These are phyloP conservation scores for Alnus glutinosa DNA, from an alignment of 306 rosid genomes.

Conservation along the genomic window DNA sequence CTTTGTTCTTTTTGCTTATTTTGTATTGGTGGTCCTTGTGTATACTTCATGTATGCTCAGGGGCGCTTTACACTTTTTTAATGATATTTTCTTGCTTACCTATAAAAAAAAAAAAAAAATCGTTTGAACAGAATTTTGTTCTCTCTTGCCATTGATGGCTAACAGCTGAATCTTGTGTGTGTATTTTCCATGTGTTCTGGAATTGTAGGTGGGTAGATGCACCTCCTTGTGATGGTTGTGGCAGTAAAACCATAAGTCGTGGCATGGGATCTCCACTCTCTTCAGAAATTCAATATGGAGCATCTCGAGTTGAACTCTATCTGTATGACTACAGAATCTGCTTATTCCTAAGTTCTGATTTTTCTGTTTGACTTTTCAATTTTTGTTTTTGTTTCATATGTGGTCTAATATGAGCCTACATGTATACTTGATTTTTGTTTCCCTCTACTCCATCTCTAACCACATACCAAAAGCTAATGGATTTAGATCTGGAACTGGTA, in stretches of 20 bases:
- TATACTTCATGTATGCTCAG: no score
- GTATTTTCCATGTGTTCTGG: slow-evolving; percentile 19
- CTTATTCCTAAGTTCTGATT: slow-evolving; percentile 17
- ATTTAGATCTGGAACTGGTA: not conserved
- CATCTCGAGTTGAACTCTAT: slow-evolving; percentile 66
- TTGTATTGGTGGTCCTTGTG: no score
- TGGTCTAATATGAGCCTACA: slow-evolving; percentile 10
- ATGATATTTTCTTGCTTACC: no score
- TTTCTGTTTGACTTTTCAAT: slow-evolving; percentile 1
- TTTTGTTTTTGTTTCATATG: slow-evolving; percentile 9
- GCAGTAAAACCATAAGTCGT: slow-evolving; percentile 45
- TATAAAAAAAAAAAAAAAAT: not conserved
- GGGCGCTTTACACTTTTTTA: no score
- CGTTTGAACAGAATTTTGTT: not conserved
- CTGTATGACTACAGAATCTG: slow-evolving; percentile 47
- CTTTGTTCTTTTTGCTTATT: no score
- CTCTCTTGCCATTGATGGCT: not conserved
- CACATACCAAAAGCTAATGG: not conserved
- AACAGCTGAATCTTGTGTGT: slow-evolving; percentile 9
- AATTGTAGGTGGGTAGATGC: slow-evolving; percentile 72
- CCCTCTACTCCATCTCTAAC: not conserved
- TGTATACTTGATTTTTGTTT: slow-evolving; percentile 20
- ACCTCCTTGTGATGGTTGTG: slow-evolving; percentile 81
- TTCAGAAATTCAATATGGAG: slow-evolving; percentile 65
- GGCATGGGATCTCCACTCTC: slow-evolving; percentile 62